Conservation (phyloP, 208 protist genomes). For the Crithidia bombi region DNA sequence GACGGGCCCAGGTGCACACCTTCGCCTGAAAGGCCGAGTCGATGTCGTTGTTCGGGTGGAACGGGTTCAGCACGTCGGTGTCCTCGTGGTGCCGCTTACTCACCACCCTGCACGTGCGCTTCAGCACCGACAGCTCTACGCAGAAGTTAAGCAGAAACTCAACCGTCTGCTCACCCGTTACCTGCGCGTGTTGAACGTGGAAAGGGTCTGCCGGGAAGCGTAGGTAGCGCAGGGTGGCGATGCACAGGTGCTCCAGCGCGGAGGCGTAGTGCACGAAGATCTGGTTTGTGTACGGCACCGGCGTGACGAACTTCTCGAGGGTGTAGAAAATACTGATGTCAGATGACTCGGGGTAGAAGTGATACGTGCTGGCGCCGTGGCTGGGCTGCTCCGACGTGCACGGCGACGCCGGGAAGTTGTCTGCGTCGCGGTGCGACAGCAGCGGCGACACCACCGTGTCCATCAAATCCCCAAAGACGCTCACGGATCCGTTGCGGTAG, state of each 20-base stretch:
- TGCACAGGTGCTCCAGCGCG: conserved; percentile 68
- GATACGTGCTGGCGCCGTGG: conserved; percentile 6
- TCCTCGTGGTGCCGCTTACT: conserved; percentile 28
- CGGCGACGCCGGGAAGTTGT: conserved; percentile 18
- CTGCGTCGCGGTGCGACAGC: conserved; percentile 5
- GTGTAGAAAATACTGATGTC: conserved; percentile 65
- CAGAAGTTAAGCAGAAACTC: conserved; percentile 72
- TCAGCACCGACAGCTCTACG: conserved; percentile 63
- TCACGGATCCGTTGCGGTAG: conserved; percentile 18
- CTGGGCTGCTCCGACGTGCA: conserved; percentile 17
- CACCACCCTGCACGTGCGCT: conserved; percentile 37
- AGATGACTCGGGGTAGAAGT: conserved; percentile 14
- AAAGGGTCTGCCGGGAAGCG: conserved; percentile 50
- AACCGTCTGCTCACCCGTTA: conserved; percentile 46
- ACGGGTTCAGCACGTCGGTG: conserved; percentile 23
- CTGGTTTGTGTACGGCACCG: conserved; percentile 71
- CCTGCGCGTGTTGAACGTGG: conserved; percentile 58
- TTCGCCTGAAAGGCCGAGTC: conserved; percentile 55
- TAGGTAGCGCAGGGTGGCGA: conserved; percentile 74
- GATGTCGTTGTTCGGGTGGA: conserved; percentile 23
- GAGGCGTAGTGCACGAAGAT: conserved; percentile 69
- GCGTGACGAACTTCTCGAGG: conserved; percentile 57
- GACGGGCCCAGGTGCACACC: conserved; percentile 59
- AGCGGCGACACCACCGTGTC: conserved; percentile 13
- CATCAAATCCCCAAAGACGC: conserved; percentile 14